phyloP scores from a whole-genome alignment of 257 asterid genomes.

The Capsicum chinense region DNA sequence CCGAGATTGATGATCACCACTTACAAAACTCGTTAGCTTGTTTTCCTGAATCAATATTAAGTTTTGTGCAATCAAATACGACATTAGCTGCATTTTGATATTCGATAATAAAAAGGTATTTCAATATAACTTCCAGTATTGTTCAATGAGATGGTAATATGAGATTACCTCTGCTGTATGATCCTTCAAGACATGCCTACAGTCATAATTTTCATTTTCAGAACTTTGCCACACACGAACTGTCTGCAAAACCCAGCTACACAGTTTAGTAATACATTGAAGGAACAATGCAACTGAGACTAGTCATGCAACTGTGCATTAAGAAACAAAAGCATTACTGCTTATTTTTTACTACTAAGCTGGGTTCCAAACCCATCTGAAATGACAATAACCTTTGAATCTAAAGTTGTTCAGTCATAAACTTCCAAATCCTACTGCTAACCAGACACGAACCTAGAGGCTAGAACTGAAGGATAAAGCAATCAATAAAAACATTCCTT shows the following conservation, averaged over 20 bases:
- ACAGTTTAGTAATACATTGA: conserved; percentile 26
- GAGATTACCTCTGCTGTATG: conserved; percentile 85
- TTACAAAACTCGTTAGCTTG: not conserved
- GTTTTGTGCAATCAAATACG: not conserved
- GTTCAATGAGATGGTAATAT: not conserved
- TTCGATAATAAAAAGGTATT: not conserved
- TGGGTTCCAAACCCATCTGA: not conserved
- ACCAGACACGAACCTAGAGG: not conserved
- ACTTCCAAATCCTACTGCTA: conserved; percentile 18
- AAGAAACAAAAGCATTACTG: not conserved
- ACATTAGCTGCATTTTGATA: not conserved
- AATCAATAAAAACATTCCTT: not conserved
- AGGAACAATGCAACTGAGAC: not conserved
- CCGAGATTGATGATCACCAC: conserved; percentile 6
- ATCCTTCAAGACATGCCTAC: conserved; percentile 80
- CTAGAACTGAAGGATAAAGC: not conserved
- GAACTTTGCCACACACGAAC: conserved; percentile 93
- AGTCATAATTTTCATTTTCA: conserved; percentile 70
- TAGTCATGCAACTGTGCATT: conserved; percentile 16
- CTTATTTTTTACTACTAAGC: not conserved
- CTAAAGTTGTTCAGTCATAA: conserved; percentile 14
- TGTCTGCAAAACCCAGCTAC: conserved; percentile 59
- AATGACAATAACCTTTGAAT: conserved; percentile 3
- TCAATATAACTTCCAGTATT: not conserved
- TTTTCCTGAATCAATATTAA: not conserved